phyloP scores from a whole-genome alignment of 2,329 filamentous ascomycete species.

The Fusarium graminum region DNA sequence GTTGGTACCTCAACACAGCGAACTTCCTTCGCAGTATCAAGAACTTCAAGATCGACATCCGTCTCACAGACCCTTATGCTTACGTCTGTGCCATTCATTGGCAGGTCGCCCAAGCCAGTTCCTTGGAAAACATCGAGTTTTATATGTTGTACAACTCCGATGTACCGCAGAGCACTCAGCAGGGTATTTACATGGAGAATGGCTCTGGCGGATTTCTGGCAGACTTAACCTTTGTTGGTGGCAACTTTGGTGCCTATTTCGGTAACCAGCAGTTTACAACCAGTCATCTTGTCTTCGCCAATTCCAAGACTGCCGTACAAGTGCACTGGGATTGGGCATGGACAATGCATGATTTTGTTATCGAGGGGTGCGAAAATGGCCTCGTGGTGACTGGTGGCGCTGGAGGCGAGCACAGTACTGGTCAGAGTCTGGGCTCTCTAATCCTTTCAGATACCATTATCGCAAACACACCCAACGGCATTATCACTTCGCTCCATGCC shows the following conservation, averaged over 20 bases:
- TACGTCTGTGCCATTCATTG: constrained; percentile 67
- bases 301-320: constrained; percentile 75
- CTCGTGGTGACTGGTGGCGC: constrained; percentile 57
- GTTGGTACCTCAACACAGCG: constrained; percentile 59
- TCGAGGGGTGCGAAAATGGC: constrained; percentile 72
- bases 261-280: constrained; percentile 78
- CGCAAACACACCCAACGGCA: constrained; percentile 18
- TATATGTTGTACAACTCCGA: constrained; percentile 53
- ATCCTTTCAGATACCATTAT: constrained; percentile 27
- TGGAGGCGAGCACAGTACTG: constrained; percentile 21
- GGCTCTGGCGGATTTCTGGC: constrained; percentile 59
- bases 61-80: constrained; percentile 47
- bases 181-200: constrained; percentile 49
- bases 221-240: constrained; percentile 73
- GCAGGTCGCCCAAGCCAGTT: constrained; percentile 71
- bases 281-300: constrained; percentile 64
- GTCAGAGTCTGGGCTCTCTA: constrained; percentile 31
- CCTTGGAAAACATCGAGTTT: constrained; percentile 65
- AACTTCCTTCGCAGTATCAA: constrained; percentile 75
- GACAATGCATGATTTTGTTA: constrained; percentile 63
- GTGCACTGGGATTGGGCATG: constrained; percentile 82
- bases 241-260: constrained; percentile 62
- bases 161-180: constrained; percentile 44
- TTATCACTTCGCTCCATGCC: constrained; percentile 12
- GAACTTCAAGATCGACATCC: constrained; percentile 73